phyloP scores from a whole-genome alignment of 306 rosid genomes.

The Rosa persica region DNA sequence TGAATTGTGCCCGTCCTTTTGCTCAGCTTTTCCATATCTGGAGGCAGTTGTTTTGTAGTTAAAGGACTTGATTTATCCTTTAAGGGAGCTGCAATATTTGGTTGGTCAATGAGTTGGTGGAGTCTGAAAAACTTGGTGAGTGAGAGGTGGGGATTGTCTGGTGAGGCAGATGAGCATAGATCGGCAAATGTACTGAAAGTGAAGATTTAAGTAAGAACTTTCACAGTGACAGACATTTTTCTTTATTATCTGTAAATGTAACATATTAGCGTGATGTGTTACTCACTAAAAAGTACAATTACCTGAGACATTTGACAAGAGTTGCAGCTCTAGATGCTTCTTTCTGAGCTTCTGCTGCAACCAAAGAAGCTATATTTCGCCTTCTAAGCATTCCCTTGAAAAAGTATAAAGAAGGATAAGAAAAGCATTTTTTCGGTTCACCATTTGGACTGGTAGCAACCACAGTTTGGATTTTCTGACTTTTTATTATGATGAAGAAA shows the following conservation, averaged over 20 bases:
- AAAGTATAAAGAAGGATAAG: constrained; percentile 30
- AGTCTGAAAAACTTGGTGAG: constrained; percentile 72
- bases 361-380: constrained; percentile 72
- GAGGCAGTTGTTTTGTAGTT: constrained; percentile 35
- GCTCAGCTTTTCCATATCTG: constrained; percentile 48
- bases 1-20: constrained; percentile 33
- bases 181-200: constrained; percentile 61
- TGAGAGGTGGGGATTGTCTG: constrained; percentile 68
- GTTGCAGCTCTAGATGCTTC: constrained; percentile 74
- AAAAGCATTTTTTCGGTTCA: background rate
- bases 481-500: background rate
- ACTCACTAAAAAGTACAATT: background rate
- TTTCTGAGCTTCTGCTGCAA: constrained; percentile 80
- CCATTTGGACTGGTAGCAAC: background rate
- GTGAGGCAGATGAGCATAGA: constrained; percentile 65
- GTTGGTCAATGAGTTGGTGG: constrained; percentile 63
- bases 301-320: constrained; percentile 78
- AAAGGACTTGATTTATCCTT: constrained; percentile 49
- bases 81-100: constrained; percentile 35
- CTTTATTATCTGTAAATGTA: background rate
- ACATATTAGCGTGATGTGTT: background rate
- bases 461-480: background rate
- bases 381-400: constrained; percentile 82
- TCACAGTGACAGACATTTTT: background rate
- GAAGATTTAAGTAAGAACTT: constrained; percentile 12